These are phyloP conservation scores for Ustulina deusta DNA, from an alignment of 2,329 filamentous ascomycete species.

Conservation along the genomic window DNA sequence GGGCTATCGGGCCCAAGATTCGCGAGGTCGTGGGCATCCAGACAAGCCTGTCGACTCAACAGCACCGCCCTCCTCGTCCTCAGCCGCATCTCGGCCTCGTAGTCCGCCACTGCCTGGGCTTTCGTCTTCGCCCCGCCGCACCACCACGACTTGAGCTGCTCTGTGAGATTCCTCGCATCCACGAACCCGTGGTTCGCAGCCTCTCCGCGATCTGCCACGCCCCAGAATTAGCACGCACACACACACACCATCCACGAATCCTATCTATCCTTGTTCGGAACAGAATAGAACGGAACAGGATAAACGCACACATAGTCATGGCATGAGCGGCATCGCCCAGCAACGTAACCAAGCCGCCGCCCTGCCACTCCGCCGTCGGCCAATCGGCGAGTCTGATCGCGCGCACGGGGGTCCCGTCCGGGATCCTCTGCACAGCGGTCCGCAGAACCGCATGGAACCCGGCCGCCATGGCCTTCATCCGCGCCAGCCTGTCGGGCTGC, in stretches of 20 bases:
- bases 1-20: constrained; percentile 20
- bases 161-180: constrained; percentile 19
- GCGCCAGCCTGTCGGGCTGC: constrained; percentile 13
- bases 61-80: constrained; percentile 24
- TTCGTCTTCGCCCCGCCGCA: constrained; percentile 16
- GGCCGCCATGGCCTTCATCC: constrained; percentile 22
- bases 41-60: constrained; percentile 31
- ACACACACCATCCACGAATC: no score
- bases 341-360: constrained; percentile 17
- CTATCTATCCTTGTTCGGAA: background rate
- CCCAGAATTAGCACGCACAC: background rate
- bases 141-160: constrained; percentile 19
- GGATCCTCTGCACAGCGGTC: constrained; percentile 4
- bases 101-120: constrained; percentile 20
- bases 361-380: constrained; percentile 28
- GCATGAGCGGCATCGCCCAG: constrained; percentile 32
- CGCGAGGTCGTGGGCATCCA: constrained; percentile 29
- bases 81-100: constrained; percentile 24
- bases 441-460: constrained; percentile 28
- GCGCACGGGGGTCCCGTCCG: constrained; percentile 18
- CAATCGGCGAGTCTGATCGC: constrained; percentile 32
- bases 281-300: no score
- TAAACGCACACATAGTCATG: constrained; percentile 32
- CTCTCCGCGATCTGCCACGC: constrained; percentile 19
- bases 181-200: constrained; percentile 26